phyloP scores from a whole-genome alignment of 2,329 filamentous ascomycete genomes.

The Talaromyces sp. region DNA sequence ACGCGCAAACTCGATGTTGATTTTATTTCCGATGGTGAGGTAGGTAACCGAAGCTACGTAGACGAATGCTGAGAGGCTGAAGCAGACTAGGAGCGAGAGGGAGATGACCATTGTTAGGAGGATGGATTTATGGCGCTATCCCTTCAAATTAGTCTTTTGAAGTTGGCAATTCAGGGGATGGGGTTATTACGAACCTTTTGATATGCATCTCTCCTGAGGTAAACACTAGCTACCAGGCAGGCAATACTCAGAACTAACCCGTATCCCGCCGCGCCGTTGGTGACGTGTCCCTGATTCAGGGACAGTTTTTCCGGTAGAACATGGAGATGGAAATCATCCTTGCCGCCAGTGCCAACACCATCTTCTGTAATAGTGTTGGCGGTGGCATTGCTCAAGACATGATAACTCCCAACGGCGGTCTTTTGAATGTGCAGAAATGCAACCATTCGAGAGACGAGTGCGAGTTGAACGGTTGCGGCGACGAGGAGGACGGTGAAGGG shows the following conservation, averaged over 20 bases:
- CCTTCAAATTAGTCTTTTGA: neutral
- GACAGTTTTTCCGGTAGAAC: slow-evolving; percentile 12
- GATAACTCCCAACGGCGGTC: neutral
- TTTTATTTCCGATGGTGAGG: neutral
- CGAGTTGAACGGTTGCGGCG: slow-evolving; percentile 7
- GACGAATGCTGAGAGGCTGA: slow-evolving; percentile 3
- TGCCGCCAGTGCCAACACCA: no score
- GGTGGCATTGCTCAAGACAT: neutral
- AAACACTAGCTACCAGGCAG: neutral
- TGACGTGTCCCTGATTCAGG: slow-evolving; percentile 10
- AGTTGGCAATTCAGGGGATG: neutral
- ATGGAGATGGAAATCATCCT: neutral
- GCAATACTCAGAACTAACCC: slow-evolving; percentile 8
- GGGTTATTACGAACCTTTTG: neutral
- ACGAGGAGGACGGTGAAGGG: slow-evolving; percentile 8
- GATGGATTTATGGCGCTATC: slow-evolving; percentile 4
- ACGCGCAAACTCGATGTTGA: neutral
- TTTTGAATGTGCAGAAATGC: slow-evolving; percentile 11
- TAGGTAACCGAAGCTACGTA: slow-evolving; percentile 11
- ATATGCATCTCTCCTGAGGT: neutral
- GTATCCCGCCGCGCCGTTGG: slow-evolving; percentile 9
- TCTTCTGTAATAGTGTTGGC: neutral
- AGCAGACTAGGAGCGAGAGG: neutral
- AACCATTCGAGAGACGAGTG: slow-evolving; percentile 12
- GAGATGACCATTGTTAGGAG: neutral